Base-by-base conservation (phyloP, 208 protist species). In the Willaertia magna region DNA sequence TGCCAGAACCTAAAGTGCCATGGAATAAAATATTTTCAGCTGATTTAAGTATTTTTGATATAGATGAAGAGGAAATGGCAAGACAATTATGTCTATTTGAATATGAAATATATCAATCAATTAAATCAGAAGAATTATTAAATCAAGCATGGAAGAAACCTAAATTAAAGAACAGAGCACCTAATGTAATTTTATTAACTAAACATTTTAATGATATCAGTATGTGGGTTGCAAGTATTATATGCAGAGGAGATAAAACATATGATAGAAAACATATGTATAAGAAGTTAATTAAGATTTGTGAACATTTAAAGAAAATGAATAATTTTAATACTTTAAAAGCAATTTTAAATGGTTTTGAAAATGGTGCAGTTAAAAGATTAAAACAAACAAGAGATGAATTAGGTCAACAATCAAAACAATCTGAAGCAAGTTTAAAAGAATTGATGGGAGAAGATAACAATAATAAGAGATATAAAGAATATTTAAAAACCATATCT, bases 311-410 rank as follows among this genome's bases (percentile, higher is more conserved):
- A 22, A 79, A 40, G 47, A 46, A 76, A 26, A 20, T 86, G 34
- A 86, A 76, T 34, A 86, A 76, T 86, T 90, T 90, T 61, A 88
- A 83, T 46, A 59, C 84, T 0, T 12, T 89, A 0, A 84, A 47
- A 39, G 81, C 42, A 26, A 78, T 90, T 40, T 48, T 88, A 18
- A 26, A 26, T 74, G 88, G 49, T 9, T 49, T 89, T 26, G 26
- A 79, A 30, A 59, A 44, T 46, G 20, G 39, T 39, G 16, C 75
- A 7, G 42, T 89, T 4, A 79, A 83, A 30, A 85, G 88, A 51
- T 85, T 89, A 30, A 87, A 88, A 74, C n/a, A 88, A 51, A 87
- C 86, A n/a, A 86, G 75, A 74, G 74, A 55, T 47, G 59, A 86
- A 42, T 55, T 88, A 42, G 61, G 78, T 20, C 61, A 79, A 22